Evolutionary conservation across 176 grass and related monocot species (phyloP), one percentile per base, ranked within the genome.

Genomic region (Triticum aestivum): DNA sequence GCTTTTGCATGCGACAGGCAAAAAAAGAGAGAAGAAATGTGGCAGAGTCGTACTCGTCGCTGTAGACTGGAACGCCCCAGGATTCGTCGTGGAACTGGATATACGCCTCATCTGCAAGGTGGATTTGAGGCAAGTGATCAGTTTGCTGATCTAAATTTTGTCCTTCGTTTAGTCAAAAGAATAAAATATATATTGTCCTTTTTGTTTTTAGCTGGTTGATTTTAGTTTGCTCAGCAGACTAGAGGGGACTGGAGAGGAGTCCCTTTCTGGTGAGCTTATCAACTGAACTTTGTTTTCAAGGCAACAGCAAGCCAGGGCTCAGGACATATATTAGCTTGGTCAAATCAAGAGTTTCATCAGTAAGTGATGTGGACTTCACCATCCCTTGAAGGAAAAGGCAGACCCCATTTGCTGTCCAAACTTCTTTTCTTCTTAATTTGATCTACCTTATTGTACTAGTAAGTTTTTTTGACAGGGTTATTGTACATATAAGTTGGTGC

Each of bases 21-120:
- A 73, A 54, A 54, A 39, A 21, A 59, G 7, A 3, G 9, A 24
- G 45, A 35, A 52, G 21, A 80, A 56, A 59, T 41, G 41, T 56
- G 75, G 33, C 6, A 45, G 51, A 32, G 84, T 41, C 91, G 42
- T 89, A 98, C 93, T 92, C 91, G 88, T 98, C 96, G 52, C 79
- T 91, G 88, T 94, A 98, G 54, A 89, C 86, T 5, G 96, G 94
- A 12, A 92, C 96, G 23, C 96, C 96, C 96, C 91, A 98, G 83
- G 86, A 92, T 59, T 96, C 93, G 62, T 96, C 96, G 81, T 96
- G 96, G 88, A 98, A 98, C 73, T 93, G 82, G 67, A 98, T 13
- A 20, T 97, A 97, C 4, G 82, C 86, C 83, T 97, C 92, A 81
- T 97, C 94, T 97, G 90, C 88, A 89, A 39, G 69, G 17, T 47